These are phyloP conservation scores for Eucalyptus tenuipes DNA, from an alignment of 345 rosid genomes.

Conservation along the genomic window DNA sequence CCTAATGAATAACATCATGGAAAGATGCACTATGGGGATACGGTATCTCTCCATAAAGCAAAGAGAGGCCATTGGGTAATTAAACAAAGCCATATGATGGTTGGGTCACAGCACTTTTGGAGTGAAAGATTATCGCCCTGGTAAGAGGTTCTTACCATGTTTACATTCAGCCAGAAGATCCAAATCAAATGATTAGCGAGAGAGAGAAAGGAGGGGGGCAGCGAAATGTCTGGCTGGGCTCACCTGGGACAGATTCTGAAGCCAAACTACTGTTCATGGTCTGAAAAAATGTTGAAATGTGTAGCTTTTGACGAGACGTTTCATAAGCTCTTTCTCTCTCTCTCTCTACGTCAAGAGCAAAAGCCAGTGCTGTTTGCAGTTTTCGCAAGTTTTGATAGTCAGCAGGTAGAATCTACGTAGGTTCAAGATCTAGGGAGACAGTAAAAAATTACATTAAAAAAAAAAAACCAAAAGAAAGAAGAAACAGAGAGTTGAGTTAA, in stretches of 20 bases:
- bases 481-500: background rate
- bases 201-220: background rate
- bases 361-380: background rate
- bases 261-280: background rate
- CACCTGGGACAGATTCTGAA: background rate
- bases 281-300: background rate
- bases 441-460: background rate
- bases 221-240: background rate
- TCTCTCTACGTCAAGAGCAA: background rate
- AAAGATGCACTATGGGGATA: background rate
- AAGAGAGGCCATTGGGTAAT: background rate
- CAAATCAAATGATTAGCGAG: background rate
- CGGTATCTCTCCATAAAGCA: background rate
- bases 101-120: background rate
- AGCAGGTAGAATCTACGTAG: background rate
- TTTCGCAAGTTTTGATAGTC: background rate
- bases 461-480: background rate
- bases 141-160: background rate
- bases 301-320: background rate
- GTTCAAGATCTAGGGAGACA: background rate
- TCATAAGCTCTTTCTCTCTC: background rate
- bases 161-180: background rate
- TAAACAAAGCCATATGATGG: background rate
- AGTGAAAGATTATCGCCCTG: background rate
- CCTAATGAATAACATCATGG: background rate